Evolutionary conservation across 495 filamentous ascomycete species (phyloP).

Genomic region (Letharia lupina): DNA sequence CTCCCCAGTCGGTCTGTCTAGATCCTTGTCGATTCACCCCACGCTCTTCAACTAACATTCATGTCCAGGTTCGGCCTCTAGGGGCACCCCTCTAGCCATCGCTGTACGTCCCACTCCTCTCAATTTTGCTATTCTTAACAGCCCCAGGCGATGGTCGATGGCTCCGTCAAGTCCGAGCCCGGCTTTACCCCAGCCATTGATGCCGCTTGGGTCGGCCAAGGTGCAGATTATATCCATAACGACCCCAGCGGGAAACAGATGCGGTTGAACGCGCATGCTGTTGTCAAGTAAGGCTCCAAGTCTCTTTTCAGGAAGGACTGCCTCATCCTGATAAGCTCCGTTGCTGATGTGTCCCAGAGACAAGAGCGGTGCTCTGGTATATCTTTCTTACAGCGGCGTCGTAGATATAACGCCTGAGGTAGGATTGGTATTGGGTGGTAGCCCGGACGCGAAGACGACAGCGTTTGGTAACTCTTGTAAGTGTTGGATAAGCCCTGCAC

Average conservation of each 20-base stretch:
- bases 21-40: neutral
- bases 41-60: neutral
- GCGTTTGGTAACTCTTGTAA: slow-evolving; percentile 49
- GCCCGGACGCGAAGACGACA: slow-evolving; percentile 42
- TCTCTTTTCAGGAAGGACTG: too few species aligned
- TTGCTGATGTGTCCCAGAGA: slow-evolving; percentile 22
- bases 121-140: neutral
- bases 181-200: slow-evolving; percentile 38
- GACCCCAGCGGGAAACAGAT: slow-evolving; percentile 41
- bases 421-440: slow-evolving; percentile 37
- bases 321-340: neutral
- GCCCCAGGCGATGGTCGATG: slow-evolving; percentile 38
- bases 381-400: slow-evolving; percentile 45
- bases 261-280: slow-evolving; percentile 44
- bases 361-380: slow-evolving; percentile 33
- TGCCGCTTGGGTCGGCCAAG: slow-evolving; percentile 39
- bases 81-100: slow-evolving; percentile 26
- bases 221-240: slow-evolving; percentile 45
- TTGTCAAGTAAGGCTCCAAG: slow-evolving; percentile 34
- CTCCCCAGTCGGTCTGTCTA: slow-evolving; percentile 16
- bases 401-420: slow-evolving; percentile 33
- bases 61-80: slow-evolving; percentile 19
- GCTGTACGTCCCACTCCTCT: slow-evolving; percentile 24
- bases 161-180: slow-evolving; percentile 36
- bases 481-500: slow-evolving; percentile 22